Evolutionary conservation across 2,329 filamentous ascomycete species (phyloP), one percentile per base, ranked within the genome.

Genomic region (Calonectria honghensis): DNA sequence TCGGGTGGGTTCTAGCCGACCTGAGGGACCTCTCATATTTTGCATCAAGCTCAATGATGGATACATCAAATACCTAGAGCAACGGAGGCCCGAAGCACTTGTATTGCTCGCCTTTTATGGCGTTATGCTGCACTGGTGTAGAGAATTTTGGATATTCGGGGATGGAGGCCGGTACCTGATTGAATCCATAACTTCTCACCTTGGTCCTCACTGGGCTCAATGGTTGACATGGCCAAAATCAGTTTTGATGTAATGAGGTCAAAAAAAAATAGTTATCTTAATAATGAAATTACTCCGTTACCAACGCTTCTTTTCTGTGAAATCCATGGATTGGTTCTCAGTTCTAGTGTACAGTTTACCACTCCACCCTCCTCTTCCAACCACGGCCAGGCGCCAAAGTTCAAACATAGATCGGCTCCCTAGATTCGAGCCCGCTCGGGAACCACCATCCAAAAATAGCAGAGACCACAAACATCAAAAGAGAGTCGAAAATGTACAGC

Each of bases 81-180:
- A 77, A 16, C 64, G 68, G 3, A 72, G 52, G 0, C 76, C 75
- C 0, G 76, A 77, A 18, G 73, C 75, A 6, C 50, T 77, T 0
- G 75, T 77, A 0, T 72, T 77, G n/a, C 31, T 77, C 14, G 68
- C 76, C 0, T 70, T 35, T 27, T 70, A 70, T 31, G 68, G 45
- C 7, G 48, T 35, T n/a, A 45, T 70, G 68, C n/a, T 70, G 24
- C 48, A 70, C 32, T 65, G 59, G 68, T 41, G 48, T 20, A 35
- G 59, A 31, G 27, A 45, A 14, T 70, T 64, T 20, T 64, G 59
- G 68, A 27, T 64, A 54, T 70, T 65, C 27, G 45, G 29, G 3
- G 68, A 65, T 24, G 68, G 68, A 2, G 68, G 68, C 14, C 32
- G 52, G 27, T 70, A 64, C 52, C 18, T 70, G 35, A 70, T 65